Base-by-base conservation (phyloP, 805 yeast species). In the Sungouiella blattae region DNA sequence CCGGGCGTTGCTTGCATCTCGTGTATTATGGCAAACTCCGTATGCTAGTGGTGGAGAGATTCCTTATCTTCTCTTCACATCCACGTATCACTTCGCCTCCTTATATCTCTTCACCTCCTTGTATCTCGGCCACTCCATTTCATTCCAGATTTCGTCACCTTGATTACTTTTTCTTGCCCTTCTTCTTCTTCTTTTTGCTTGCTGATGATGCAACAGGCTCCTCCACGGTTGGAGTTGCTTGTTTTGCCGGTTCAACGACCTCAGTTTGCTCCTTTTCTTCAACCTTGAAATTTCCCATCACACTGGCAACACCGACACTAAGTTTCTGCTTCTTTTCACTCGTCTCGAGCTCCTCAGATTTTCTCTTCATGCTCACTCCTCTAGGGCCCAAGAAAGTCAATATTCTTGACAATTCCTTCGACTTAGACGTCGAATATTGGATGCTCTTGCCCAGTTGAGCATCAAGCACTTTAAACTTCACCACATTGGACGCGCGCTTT, bases 311-410 rank as follows among this genome's bases (percentile, higher is more conserved):
- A 1, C 73, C 73, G 4, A 52, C 46, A 14, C 50, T 41, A 33
- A 59, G 55, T 30, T 36, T 40, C 13, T 36, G 43, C 32, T 36
- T 35, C 24, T 36, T 40, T 11, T 29, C 27, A 5, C 39, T 25
- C n/a, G 27, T 17, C 21, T 40, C 45, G 11, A 15, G 41, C 6
- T 43, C 46, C 7, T 35, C 38, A 7, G 35, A 28, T 11, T 38
- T 37, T 17, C 37, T 33, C 36, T 44, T 47, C 33, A 52, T 49
- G 17, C 61, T 30, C 12, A 80, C 82, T 4, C 80, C 80, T 35
- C 70, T 64, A 4, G 88, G 88, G 0, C 95, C 95, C 31, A 87
- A 52, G 5, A 85, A 83, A 32, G 85, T 75, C 54, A 85, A 62
- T 15, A 87, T 53, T 46, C 89, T 73, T 16, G 86, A 78, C 29